Percentiles rank a stretch among this genome's conserved stretches.
phyloP scores from a whole-genome alignment of 2,329 filamentous ascomycete genomes.

The Chalaropsis thielavioides region DNA sequence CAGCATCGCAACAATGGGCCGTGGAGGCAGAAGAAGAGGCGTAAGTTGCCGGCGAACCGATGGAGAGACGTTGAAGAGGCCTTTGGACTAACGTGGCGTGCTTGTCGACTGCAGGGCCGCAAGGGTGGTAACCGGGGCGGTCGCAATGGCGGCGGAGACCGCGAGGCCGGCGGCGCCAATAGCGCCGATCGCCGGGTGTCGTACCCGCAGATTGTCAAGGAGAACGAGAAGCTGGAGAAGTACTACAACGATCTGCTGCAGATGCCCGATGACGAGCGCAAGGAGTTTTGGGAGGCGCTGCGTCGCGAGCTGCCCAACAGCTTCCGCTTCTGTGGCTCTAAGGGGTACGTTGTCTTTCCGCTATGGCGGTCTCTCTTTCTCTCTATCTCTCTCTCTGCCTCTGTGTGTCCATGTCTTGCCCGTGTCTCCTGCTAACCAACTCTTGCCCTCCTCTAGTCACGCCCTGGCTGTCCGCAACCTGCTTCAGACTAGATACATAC shows the following conservation, averaged over 20 bases:
- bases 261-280: slow-evolving; percentile 61
- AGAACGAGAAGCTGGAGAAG: slow-evolving; percentile 70
- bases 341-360: slow-evolving; percentile 45
- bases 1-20: slow-evolving; percentile 11
- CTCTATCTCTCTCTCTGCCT: background rate
- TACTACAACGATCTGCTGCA: slow-evolving; percentile 73
- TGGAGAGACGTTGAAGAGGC: background rate
- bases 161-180: slow-evolving; percentile 6
- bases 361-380: background rate
- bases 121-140: slow-evolving; percentile 17
- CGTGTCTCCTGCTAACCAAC: background rate
- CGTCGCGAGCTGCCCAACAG: slow-evolving; percentile 84
- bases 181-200: slow-evolving; percentile 13
- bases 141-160: slow-evolving; percentile 11
- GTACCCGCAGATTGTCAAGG: slow-evolving; percentile 41
- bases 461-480: slow-evolving; percentile 84
- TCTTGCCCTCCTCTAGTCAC: slow-evolving; percentile 40
- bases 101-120: slow-evolving; percentile 8
- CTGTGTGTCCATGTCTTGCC: too few species aligned
- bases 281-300: slow-evolving; percentile 71
- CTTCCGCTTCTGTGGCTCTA: slow-evolving; percentile 92
- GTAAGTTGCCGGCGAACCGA: slow-evolving; percentile 7
- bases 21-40: slow-evolving; percentile 18
- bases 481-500: slow-evolving; percentile 77
- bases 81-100: background rate